phyloP scores from a whole-genome alignment of 1,284 basidiomycete species.

The Tilletia indica region DNA sequence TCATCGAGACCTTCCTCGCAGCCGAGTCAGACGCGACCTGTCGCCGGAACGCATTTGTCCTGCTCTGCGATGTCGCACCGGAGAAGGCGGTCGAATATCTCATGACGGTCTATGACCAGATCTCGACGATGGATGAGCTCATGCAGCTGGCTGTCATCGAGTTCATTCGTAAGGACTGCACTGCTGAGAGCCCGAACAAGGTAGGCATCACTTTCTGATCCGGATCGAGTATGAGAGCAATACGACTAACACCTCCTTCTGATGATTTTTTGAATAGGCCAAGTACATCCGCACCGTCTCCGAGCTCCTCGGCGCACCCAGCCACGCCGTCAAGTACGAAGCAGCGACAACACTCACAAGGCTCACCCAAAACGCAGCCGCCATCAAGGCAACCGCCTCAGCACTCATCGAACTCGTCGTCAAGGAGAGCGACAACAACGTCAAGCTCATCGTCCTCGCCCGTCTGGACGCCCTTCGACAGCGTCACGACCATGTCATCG shows the following conservation, averaged over 20 bases:
- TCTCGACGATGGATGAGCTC: constrained; percentile 81
- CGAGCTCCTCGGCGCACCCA: constrained; percentile 85
- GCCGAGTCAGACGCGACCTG: constrained; percentile 86
- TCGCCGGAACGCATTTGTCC: constrained; percentile 95
- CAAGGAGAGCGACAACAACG: constrained; percentile 98
- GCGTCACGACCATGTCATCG: constrained; percentile 87
- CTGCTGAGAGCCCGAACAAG: constrained; percentile 64
- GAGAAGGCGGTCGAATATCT: constrained; percentile 90
- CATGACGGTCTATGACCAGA: constrained; percentile 77
- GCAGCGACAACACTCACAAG: constrained; percentile 92
- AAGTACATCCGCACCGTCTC: constrained; percentile 92
- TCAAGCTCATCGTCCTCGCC: constrained; percentile 96
- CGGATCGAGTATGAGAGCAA: background rate
- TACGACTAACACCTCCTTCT: no score
- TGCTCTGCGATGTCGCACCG: constrained; percentile 84
- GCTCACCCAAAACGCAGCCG: constrained; percentile 91
- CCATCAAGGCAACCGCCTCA: constrained; percentile 89
- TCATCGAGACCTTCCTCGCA: constrained; percentile 95
- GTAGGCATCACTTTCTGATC: background rate
- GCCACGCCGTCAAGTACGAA: constrained; percentile 96
- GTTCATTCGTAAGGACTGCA: constrained; percentile 86
- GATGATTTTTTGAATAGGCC: constrained; percentile 60
- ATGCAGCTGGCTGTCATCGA: constrained; percentile 97
- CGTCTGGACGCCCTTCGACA: constrained; percentile 79
- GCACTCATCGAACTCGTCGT: constrained; percentile 85